These are phyloP conservation scores for Veloboletus limbatus DNA, from an alignment of 1,284 basidiomycete species.

Conservation along the genomic window DNA sequence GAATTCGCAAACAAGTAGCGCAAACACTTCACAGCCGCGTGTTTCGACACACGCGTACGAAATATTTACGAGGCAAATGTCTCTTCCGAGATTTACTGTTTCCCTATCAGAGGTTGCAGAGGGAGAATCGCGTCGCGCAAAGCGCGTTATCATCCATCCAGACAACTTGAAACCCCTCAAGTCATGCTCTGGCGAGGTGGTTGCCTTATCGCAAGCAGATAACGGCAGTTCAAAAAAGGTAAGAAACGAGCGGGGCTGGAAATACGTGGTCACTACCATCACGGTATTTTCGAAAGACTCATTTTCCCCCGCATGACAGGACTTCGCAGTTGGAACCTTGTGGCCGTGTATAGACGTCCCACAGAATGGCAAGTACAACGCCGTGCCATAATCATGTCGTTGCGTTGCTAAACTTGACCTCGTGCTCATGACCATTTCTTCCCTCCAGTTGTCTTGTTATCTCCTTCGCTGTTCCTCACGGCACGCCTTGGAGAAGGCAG, in stretches of 20 bases:
- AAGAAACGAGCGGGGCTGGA: conserved; percentile 17
- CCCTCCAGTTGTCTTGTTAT: conserved; percentile 49
- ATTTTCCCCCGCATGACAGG: conserved; percentile 35
- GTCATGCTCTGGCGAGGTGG: conserved; percentile 67
- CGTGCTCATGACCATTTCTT: conserved; percentile 14
- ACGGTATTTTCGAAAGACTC: conserved; percentile 13
- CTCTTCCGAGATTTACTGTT: conserved; percentile 45
- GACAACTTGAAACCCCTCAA: conserved; percentile 63
- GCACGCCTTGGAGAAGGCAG: conserved; percentile 49
- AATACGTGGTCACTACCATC: conserved; percentile 7
- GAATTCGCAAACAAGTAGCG: background rate
- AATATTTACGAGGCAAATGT: conserved; percentile 23
- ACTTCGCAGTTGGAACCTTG: conserved; percentile 61
- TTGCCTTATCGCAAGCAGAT: conserved; percentile 51
- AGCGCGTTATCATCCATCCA: conserved; percentile 64
- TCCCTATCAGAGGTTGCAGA: conserved; percentile 39
- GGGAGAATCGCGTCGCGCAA: conserved; percentile 47
- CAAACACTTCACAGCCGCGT: background rate
- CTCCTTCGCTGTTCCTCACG: conserved; percentile 57
- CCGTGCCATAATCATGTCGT: conserved; percentile 11
- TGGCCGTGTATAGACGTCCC: conserved; percentile 68
- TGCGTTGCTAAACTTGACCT: conserved; percentile 20
- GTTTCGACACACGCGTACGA: conserved; percentile 2
- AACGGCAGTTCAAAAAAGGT: conserved; percentile 38
- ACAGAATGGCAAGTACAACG: conserved; percentile 48